Percentiles rank a stretch among this genome's conserved stretches.
Conservation (phyloP, 768 basidiomycete species). For the Hericium rajendrae region DNA sequence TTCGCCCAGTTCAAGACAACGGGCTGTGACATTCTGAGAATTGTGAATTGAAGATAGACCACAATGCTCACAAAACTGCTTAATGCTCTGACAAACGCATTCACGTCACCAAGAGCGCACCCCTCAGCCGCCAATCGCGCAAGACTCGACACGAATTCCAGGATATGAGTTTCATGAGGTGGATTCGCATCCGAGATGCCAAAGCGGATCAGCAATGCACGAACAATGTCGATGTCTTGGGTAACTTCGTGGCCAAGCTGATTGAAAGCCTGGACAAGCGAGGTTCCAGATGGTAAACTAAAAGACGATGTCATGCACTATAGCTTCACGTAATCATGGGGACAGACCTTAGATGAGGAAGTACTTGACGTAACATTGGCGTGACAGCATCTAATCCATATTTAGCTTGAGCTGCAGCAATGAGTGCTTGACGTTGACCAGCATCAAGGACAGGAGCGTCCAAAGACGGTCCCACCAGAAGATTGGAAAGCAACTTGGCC, state of each 20-base stretch:
- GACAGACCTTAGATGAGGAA: slow-evolving; percentile 63
- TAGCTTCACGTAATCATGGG: slow-evolving; percentile 2
- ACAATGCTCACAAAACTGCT: slow-evolving; percentile 55
- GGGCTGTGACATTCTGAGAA: slow-evolving; percentile 34
- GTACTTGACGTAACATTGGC: slow-evolving; percentile 65
- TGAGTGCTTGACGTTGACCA: slow-evolving; percentile 64
- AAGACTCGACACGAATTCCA: slow-evolving; percentile 62
- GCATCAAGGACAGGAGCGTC: slow-evolving; percentile 67
- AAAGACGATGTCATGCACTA: slow-evolving; percentile 9
- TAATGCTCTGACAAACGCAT: slow-evolving; percentile 62
- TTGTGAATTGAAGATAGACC: slow-evolving; percentile 4
- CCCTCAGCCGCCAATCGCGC: slow-evolving; percentile 68
- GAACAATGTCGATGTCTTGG: slow-evolving; percentile 58
- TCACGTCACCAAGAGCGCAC: slow-evolving; percentile 61
- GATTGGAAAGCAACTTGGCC: slow-evolving; percentile 70
- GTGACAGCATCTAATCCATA: slow-evolving; percentile 68
- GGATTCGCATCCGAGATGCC: slow-evolving; percentile 64
- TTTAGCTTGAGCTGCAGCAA: slow-evolving; percentile 68
- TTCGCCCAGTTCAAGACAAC: slow-evolving; percentile 68
- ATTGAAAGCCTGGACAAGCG: slow-evolving; percentile 65
- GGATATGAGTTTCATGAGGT: slow-evolving; percentile 58
- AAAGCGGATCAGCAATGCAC: slow-evolving; percentile 63
- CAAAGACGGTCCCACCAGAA: slow-evolving; percentile 59
- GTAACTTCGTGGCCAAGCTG: slow-evolving; percentile 78
- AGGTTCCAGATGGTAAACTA: slow-evolving; percentile 57